Conservation (phyloP, 2,329 filamentous ascomycete genomes). For the Stylonectria norvegica region DNA sequence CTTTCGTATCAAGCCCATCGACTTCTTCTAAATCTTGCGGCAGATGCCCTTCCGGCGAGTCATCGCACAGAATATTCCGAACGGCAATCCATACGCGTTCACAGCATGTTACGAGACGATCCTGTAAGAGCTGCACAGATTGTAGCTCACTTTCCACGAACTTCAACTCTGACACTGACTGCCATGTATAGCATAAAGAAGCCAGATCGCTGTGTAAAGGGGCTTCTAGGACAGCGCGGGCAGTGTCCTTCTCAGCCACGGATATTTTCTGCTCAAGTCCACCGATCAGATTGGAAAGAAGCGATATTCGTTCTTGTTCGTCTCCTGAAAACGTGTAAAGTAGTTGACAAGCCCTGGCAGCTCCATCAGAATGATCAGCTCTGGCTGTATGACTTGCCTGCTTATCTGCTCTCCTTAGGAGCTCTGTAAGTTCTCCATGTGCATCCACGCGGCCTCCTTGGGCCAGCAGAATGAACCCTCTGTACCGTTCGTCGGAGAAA, state of each 20-base stretch:
- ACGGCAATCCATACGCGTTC: constrained; percentile 74
- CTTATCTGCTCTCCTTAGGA: constrained; percentile 51
- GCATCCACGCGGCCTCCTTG: constrained; percentile 12
- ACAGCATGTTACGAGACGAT: constrained; percentile 58
- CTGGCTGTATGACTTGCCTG: constrained; percentile 69
- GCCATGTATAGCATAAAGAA: constrained; percentile 58
- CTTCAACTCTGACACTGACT: constrained; percentile 42
- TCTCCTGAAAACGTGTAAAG: constrained; percentile 56
- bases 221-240: constrained; percentile 60
- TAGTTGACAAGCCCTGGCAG: constrained; percentile 72
- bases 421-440: constrained; percentile 39
- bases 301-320: constrained; percentile 39
- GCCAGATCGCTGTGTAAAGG: constrained; percentile 70
- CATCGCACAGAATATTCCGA: constrained; percentile 77
- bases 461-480: constrained; percentile 20
- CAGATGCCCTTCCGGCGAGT: constrained; percentile 87
- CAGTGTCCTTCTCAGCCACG: constrained; percentile 62
- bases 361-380: constrained; percentile 88
- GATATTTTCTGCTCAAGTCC: constrained; percentile 63
- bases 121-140: constrained; percentile 42
- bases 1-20: constrained; percentile 75
- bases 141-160: constrained; percentile 37
- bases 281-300: constrained; percentile 57
- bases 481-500: constrained; percentile 40
- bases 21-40: constrained; percentile 72